Conservation (phyloP, 495 filamentous ascomycete species). For the Margaritispora aquatica region DNA sequence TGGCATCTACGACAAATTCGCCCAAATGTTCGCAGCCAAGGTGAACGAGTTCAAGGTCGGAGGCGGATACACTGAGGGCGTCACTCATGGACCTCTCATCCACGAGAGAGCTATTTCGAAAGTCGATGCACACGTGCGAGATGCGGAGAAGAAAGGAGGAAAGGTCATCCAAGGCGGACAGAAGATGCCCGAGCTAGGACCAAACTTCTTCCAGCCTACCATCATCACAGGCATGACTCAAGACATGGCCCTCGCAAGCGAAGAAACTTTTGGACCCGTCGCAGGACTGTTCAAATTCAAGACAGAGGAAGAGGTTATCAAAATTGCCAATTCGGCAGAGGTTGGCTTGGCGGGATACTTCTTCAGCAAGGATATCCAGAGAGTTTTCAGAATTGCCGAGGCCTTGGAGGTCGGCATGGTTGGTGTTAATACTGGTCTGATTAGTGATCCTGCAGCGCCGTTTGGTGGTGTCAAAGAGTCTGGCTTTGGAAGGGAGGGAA, state of each 20-base stretch:
- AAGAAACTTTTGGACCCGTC: slow-evolving; percentile 88
- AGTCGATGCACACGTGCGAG: slow-evolving; percentile 69
- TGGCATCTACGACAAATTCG: slow-evolving; percentile 74
- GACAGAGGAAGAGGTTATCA: slow-evolving; percentile 77
- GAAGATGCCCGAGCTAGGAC: slow-evolving; percentile 54
- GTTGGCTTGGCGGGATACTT: slow-evolving; percentile 87
- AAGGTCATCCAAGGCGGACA: slow-evolving; percentile 66
- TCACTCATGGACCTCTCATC: slow-evolving; percentile 80
- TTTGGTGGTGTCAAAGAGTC: slow-evolving; percentile 94
- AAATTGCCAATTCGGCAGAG: slow-evolving; percentile 66
- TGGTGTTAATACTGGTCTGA: slow-evolving; percentile 76
- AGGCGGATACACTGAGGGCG: slow-evolving; percentile 60
- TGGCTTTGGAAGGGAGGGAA: slow-evolving; percentile 90
- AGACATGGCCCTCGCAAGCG: slow-evolving; percentile 69
- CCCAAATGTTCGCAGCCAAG: slow-evolving; percentile 61
- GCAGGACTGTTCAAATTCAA: slow-evolving; percentile 79
- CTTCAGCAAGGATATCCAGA: slow-evolving; percentile 66
- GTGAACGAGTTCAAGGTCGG: slow-evolving; percentile 75
- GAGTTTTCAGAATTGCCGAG: slow-evolving; percentile 73
- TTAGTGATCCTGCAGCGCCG: slow-evolving; percentile 74
- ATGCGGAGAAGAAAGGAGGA: slow-evolving; percentile 70
- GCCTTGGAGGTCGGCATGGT: slow-evolving; percentile 88
- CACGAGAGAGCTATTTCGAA: slow-evolving; percentile 69
- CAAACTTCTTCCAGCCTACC: slow-evolving; percentile 79
- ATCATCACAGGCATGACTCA: slow-evolving; percentile 74